Evolutionary conservation across 208 protist species (phyloP), one percentile per base, ranked within the genome.

Genomic region (Trypanosoma melophagium): DNA sequence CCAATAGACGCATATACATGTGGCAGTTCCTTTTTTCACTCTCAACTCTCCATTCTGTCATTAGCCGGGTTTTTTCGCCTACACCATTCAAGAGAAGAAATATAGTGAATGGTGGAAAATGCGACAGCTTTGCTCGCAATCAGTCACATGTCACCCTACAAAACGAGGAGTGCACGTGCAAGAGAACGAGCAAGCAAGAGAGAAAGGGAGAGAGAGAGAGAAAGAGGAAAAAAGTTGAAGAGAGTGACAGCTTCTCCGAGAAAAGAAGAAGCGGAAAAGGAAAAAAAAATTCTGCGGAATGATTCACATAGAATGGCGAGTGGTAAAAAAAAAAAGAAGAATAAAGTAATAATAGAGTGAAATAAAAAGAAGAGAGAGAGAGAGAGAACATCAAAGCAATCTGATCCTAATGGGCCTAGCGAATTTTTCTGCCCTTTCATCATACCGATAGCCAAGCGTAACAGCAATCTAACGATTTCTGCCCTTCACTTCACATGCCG

Each of bases 321-420:
- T 10, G 24, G 52, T 21, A 68, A 77, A 74, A 65, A 40, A 35
- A 65, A 38, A 41, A 59, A 41, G 69, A 50, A 52, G 19, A 17
- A 42, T 13, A 44, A 22, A 40, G 22, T 41, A 35, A 17, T 7
- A 50, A 59, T 16, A 63, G 40, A 66, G 59, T 7, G 38, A 38
- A 73, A 0, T 7, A 56, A 14, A 57, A 14, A 38, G 8, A 41
- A n/a, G 8, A 14, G 28, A 67, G 41, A 44, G 22, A 54, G 44
- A 72, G 12, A 44, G 44, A 65, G 40, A 57, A 58, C 38, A 10
- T 64, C 21, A 41, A 21, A 17, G 38, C 9, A 41, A n/a, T 51
- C 64, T 42, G 8, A 42, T 52, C 35, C 65, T n/a, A n/a, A n/a
- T n/a, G n/a, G n/a, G 1, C 28, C 28, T 35, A 35, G 28, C 28